phyloP scores from a whole-genome alignment of 805 yeast species.

The Lipomyces japonicus region DNA sequence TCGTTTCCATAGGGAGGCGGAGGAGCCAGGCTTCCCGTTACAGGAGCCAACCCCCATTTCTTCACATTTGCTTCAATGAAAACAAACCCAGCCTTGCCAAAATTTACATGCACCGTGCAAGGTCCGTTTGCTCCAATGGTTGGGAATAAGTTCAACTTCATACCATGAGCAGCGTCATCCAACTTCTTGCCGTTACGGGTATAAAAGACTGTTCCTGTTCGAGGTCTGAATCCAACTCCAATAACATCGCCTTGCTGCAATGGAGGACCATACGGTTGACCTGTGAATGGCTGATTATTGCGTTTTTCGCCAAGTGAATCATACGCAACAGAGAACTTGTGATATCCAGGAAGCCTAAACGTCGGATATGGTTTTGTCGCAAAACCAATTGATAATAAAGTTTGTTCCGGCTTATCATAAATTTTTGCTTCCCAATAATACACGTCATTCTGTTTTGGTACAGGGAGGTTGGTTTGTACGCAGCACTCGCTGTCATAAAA shows the following conservation, averaged over 20 bases:
- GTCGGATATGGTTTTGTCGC: conserved; percentile 88
- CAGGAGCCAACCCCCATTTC: conserved; percentile 93
- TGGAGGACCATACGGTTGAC: conserved; percentile 55
- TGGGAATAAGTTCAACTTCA: conserved; percentile 76
- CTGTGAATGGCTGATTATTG: conserved; percentile 67
- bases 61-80: conserved; percentile 89
- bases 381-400: conserved; percentile 66
- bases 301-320: conserved; percentile 81
- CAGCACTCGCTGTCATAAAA: conserved; percentile 59
- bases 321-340: conserved; percentile 77
- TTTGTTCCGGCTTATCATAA: conserved; percentile 56
- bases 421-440: conserved; percentile 87
- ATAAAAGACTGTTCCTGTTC: conserved; percentile 83
- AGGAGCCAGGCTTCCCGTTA: conserved; percentile 82
- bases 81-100: conserved; percentile 88
- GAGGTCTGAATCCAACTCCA: conserved; percentile 83
- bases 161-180: conserved; percentile 71
- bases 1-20: conserved; percentile 89
- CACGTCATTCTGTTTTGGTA: conserved; percentile 77
- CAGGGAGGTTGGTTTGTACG: conserved; percentile 75
- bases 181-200: conserved; percentile 91
- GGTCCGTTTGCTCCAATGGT: conserved; percentile 80
- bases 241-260: conserved; percentile 82
- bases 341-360: conserved; percentile 90
- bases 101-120: conserved; percentile 78